Evolutionary conservation across 2,329 filamentous ascomycete species (phyloP), one percentile per base, ranked within the genome.

Genomic region (Claviceps spartinae): DNA sequence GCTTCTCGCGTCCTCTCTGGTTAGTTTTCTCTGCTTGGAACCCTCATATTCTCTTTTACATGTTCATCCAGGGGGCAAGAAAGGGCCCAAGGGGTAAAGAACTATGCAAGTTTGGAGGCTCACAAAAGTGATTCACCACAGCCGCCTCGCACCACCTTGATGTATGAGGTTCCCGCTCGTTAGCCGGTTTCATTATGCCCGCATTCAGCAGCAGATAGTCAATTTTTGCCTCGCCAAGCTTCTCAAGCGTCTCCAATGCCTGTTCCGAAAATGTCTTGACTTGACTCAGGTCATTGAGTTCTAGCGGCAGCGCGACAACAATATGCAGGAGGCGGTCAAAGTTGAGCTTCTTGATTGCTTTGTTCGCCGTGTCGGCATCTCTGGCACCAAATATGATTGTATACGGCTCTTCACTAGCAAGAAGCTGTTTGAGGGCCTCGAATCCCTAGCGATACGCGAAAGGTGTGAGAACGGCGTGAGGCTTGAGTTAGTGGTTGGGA

Each of bases 91-190:
- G 18, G 18, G 18, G 18, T 8, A 30, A 9, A 9, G 26, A 8
- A 8, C 26, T 7, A 30, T 30, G 8, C 2, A 26, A 26, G 26
- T 26, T 26, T 26, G 26, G 7, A 30, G 40, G 22, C 69, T 57
- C 50, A 77, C 75, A 71, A 9, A 78, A 64, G 52, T 77, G 74
- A 54, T 79, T 79, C 18, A 79, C 74, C n/a, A 78, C 61, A 34
- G 72, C 69, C 0, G 67, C 42, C 60, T 78, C 72, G 57, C 70
- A 73, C 75, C 75, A 78, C 57, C 70, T 71, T 1, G 69, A 72
- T 2, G 70, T 71, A 50, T 68, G 56, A 0, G 68, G 65, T 0
- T 67, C 67, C 8, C 66, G 63, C 13, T 63, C 60, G 9, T 67
- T 61, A 0, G 68, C 63, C 0, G 56, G 55, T n/a, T 68, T 67